These are phyloP conservation scores for Chrysanthemum makinoi DNA, from an alignment of 129 eudicot genomes.

Conservation along the genomic window DNA sequence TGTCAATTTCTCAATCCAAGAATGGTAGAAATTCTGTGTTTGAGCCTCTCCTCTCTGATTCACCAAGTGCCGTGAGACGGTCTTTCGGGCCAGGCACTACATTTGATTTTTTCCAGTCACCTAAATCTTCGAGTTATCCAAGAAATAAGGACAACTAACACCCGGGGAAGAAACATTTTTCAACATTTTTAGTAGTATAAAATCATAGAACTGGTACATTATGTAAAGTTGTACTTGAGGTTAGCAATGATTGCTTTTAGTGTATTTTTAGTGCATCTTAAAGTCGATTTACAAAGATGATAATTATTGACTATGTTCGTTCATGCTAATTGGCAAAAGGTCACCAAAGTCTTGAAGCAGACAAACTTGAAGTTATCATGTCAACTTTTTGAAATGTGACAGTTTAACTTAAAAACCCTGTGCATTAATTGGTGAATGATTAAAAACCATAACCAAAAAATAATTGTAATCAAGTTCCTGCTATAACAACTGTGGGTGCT, in stretches of 20 bases:
- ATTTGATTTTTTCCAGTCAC: slow-evolving; percentile 70
- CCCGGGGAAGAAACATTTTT: not conserved
- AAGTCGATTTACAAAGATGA: no score
- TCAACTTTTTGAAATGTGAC: no score
- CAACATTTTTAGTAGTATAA: slow-evolving; percentile 5
- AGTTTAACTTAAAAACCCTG: no score
- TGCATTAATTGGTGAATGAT: no score
- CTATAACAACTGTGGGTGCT: no score
- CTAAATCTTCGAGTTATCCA: slow-evolving; percentile 60
- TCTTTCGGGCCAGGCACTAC: slow-evolving; percentile 71
- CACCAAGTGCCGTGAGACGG: slow-evolving; percentile 67
- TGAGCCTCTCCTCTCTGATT: slow-evolving; percentile 87
- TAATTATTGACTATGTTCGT: no score
- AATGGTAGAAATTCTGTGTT: slow-evolving; percentile 58
- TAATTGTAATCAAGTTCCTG: no score
- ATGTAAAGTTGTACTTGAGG: slow-evolving; percentile 28
- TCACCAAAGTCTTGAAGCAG: no score
- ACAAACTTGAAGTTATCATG: no score
- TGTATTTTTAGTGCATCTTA: not conserved
- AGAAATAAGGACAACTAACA: slow-evolving; percentile 67
- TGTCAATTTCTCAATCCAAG: slow-evolving; percentile 66
- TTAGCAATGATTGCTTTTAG: slow-evolving; percentile 7
- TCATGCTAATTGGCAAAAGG: no score
- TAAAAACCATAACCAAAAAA: no score
- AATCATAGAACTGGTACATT: slow-evolving; percentile 12